Evolutionary conservation across 768 basidiomycete genomes (phyloP), one percentile per base, ranked within the genome.

Genomic region (Austroboletus eburneus): DNA sequence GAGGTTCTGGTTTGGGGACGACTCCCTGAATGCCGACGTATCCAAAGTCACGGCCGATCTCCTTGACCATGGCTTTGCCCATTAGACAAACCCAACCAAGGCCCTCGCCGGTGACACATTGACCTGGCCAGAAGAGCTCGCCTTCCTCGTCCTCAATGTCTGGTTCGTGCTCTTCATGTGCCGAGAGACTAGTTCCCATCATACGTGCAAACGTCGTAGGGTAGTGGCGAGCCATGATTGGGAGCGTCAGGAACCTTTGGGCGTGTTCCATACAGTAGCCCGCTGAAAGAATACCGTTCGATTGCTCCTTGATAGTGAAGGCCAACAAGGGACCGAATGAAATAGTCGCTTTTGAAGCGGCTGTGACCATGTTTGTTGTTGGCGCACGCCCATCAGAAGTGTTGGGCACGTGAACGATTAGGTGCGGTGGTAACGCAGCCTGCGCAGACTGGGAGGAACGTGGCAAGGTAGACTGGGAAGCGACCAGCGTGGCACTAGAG

Each of bases 1-100:
- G 59, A 18, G 68, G 66, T 43, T 79, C 78, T 6, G 83, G 82
- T 57, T 84, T 85, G 13, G 79, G 81, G 27, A 89, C 78, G n/a
- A 83, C 79, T 16, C 86, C 86, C 17, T 80, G 77, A 16, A 86
- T 64, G 24, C 87, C 85, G 47, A 69, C 72, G 68, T 90, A 91
- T 10, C 83, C 85, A 65, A 83, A 81, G 27, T 80, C 74, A 57
- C 80, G 81, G 51, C 87, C 86, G 57, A 87, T 85, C 58, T 91
- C 88, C 56, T 77, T 80, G 59, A 91, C 79, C 88, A 91, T 91
- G 33, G 87, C 83, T 61, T 84, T 86, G 56, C 87, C 87, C 80
- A 91, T 83, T 23, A 85, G 71, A 63, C 87, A 90, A n/a, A 89
- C 80, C 88, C 88, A 91, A 18, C 83, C 88, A 24, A 91, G 72